Percentiles rank a stretch among this genome's conserved stretches.
Evolutionary conservation across 2,329 filamentous ascomycete species (phyloP).

Genomic region (Pseudodiploospora longispora): DNA sequence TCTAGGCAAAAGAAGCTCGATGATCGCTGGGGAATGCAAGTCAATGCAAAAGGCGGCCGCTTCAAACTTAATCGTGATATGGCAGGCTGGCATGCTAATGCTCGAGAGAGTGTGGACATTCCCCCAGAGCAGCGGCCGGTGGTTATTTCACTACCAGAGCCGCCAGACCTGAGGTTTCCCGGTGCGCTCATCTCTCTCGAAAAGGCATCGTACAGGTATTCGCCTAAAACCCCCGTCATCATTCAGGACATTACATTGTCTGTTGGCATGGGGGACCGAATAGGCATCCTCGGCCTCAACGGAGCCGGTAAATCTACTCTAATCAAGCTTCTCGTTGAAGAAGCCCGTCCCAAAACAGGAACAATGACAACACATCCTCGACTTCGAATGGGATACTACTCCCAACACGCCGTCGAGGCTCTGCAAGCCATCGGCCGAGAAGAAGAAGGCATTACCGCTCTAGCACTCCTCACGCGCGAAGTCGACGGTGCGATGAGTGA

Average conservation of each 20-base stretch:
- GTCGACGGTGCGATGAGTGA: slow-evolving; percentile 49
- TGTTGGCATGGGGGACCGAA: slow-evolving; percentile 63
- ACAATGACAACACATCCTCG: slow-evolving; percentile 59
- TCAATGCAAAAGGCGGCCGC: slow-evolving; percentile 60
- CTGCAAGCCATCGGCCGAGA: slow-evolving; percentile 47
- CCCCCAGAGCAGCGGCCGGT: slow-evolving; percentile 54
- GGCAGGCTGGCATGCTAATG: slow-evolving; percentile 49
- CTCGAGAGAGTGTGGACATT: slow-evolving; percentile 63
- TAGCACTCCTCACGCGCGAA: slow-evolving; percentile 53
- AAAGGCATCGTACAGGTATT: slow-evolving; percentile 58
- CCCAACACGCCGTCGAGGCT: slow-evolving; percentile 68
- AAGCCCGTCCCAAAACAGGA: slow-evolving; percentile 50
- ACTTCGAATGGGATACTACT: slow-evolving; percentile 66
- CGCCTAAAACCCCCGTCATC: slow-evolving; percentile 27
- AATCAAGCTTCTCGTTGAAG: slow-evolving; percentile 60
- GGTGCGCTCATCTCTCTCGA: slow-evolving; percentile 67
- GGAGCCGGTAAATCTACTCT: slow-evolving; percentile 77
- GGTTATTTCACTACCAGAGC: slow-evolving; percentile 50
- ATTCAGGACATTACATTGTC: slow-evolving; percentile 59
- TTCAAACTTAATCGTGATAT: slow-evolving; percentile 78
- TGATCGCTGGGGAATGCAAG: slow-evolving; percentile 69
- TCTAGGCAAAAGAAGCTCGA: slow-evolving; percentile 79
- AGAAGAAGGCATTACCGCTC: slow-evolving; percentile 51
- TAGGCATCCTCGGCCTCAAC: slow-evolving; percentile 72
- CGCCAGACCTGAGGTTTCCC: slow-evolving; percentile 64